Conservation (phyloP, 2,329 filamentous ascomycete genomes). For the Monosporascus ibericus region DNA sequence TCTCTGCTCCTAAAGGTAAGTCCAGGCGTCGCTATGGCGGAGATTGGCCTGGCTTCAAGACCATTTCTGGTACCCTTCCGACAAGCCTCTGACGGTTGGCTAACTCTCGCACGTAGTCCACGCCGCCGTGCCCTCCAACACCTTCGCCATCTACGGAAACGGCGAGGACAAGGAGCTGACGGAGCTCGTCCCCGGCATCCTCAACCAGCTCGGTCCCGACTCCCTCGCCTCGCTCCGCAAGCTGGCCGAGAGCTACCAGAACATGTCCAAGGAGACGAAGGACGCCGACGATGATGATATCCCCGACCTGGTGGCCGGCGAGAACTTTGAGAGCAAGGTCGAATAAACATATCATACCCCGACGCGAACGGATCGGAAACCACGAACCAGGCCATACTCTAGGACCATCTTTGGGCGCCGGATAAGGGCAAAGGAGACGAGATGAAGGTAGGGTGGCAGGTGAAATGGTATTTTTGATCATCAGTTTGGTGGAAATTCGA, state of each 20-base stretch:
- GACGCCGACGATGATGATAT: slow-evolving; percentile 87
- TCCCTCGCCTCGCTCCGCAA: slow-evolving; percentile 96
- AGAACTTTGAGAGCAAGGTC: slow-evolving; percentile 98
- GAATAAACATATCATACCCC: slow-evolving; percentile 53
- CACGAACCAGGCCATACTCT: neutral
- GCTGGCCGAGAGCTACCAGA: slow-evolving; percentile 99
- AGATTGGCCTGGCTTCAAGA: too few relatives aligned
- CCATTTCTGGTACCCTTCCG: too few relatives aligned
- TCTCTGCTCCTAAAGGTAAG: slow-evolving; percentile 93
- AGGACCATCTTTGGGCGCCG: too few relatives aligned
- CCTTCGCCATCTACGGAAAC: slow-evolving; percentile 98
- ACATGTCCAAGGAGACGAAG: slow-evolving; percentile 90
- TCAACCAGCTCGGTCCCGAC: slow-evolving; percentile 99
- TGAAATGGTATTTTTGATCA: too few relatives aligned
- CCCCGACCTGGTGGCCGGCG: slow-evolving; percentile 90
- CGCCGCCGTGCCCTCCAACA: slow-evolving; percentile 95
- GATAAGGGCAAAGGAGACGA: too few relatives aligned
- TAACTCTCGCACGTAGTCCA: slow-evolving; percentile 60
- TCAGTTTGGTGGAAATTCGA: too few relatives aligned
- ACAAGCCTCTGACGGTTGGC: neutral
- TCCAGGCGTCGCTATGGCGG: slow-evolving; percentile 15
- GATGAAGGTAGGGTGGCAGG: too few relatives aligned
- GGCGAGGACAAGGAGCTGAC: slow-evolving; percentile 99
- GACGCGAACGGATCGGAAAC: neutral
- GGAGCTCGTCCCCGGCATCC: slow-evolving; percentile 96